Evolutionary conservation across 176 grass and related monocot species (phyloP).

Genomic region (Eragrostis curvula): DNA sequence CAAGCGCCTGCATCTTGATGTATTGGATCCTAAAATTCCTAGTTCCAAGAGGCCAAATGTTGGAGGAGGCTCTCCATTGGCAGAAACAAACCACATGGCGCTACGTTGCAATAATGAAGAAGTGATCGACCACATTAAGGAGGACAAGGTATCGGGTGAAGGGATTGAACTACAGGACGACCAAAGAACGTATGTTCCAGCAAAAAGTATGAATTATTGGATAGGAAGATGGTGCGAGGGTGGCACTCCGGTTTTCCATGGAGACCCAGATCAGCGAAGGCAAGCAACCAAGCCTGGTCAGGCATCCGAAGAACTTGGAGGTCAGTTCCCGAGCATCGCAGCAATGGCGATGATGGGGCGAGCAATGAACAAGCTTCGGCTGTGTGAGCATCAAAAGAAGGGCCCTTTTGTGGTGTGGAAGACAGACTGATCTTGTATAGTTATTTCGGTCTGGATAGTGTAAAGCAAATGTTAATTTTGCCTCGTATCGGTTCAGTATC

Average conservation of each 20-base stretch:
- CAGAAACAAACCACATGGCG: slow-evolving; percentile 1
- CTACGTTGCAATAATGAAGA: neutral
- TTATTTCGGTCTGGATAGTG: neutral
- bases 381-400: slow-evolving; percentile 57
- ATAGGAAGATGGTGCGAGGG: slow-evolving; percentile 57
- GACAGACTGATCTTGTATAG: slow-evolving; percentile 4
- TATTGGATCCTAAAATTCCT: slow-evolving; percentile 24
- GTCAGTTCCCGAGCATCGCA: slow-evolving; percentile 70
- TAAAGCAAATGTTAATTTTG: neutral
- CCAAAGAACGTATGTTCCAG: slow-evolving; percentile 7
- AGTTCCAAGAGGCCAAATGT: slow-evolving; percentile 43
- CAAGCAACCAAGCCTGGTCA: slow-evolving; percentile 16
- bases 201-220: slow-evolving; percentile 57
- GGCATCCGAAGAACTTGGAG: slow-evolving; percentile 32
- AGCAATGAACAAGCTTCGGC: slow-evolving; percentile 64
- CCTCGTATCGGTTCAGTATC: neutral
- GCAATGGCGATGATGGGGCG: slow-evolving; percentile 95
- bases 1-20: slow-evolving; percentile 52
- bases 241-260: slow-evolving; percentile 13
- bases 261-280: neutral
- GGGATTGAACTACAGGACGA: neutral
- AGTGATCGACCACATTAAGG: neutral
- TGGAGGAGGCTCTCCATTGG: slow-evolving; percentile 19
- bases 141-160: slow-evolving; percentile 8
- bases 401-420: slow-evolving; percentile 76